Percentiles rank a stretch among this genome's conserved stretches.
Conservation (phyloP, 208 protist species). For the Trypanosoma platydactyli region DNA sequence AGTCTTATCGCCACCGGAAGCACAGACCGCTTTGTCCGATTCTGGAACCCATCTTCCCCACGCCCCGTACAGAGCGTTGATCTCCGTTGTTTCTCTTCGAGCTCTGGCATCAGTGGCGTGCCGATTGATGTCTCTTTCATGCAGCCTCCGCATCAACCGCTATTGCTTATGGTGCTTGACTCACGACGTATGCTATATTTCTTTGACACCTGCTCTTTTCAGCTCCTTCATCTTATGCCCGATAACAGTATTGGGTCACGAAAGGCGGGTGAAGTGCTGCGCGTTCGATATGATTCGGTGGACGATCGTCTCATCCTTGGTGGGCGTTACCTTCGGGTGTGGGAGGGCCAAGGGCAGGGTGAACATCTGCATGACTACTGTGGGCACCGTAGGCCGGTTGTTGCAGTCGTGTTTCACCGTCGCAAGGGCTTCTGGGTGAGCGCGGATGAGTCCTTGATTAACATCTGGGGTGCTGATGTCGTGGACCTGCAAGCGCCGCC, state of each 20-base stretch:
- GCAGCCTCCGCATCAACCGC: slow-evolving; percentile 29
- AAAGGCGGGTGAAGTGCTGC: slow-evolving; percentile 51
- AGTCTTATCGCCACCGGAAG: slow-evolving; percentile 71
- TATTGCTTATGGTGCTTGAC: slow-evolving; percentile 73
- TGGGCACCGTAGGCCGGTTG: slow-evolving; percentile 63
- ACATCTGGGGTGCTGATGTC: slow-evolving; percentile 48
- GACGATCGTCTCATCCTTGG: slow-evolving; percentile 76
- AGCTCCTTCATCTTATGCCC: slow-evolving; percentile 43
- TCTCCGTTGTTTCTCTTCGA: slow-evolving; percentile 43
- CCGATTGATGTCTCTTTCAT: slow-evolving; percentile 81
- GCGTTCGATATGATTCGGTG: slow-evolving; percentile 64
- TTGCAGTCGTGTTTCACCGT: slow-evolving; percentile 51
- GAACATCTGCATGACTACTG: slow-evolving; percentile 52
- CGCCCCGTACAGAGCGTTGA: slow-evolving; percentile 59
- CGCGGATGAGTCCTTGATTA: slow-evolving; percentile 66
- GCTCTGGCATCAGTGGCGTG: slow-evolving; percentile 48
- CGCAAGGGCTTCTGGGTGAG: slow-evolving; percentile 59
- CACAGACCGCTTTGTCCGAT: slow-evolving; percentile 66
- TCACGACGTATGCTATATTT: slow-evolving; percentile 73
- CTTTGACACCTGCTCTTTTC: slow-evolving; percentile 55
- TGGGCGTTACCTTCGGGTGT: slow-evolving; percentile 61
- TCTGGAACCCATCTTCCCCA: slow-evolving; percentile 57
- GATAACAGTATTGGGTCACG: slow-evolving; percentile 48
- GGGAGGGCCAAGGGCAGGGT: slow-evolving; percentile 49
- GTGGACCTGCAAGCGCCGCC: neutral